Evolutionary conservation across 106 monocot genomes (phyloP), one percentile per base, ranked within the genome.

Genomic region (Dendrobium nobile): DNA sequence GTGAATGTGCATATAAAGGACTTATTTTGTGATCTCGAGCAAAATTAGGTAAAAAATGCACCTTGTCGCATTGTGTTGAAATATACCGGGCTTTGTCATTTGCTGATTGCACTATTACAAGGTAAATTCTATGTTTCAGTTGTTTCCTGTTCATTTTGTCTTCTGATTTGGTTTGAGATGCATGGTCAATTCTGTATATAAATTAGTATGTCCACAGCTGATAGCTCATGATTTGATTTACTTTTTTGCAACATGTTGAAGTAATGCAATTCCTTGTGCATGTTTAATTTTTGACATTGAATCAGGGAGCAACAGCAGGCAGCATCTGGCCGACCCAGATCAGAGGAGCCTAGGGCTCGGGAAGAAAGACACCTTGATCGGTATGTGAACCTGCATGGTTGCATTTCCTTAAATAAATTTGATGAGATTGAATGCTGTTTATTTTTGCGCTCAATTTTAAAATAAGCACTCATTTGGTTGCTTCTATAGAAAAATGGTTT

Each of bases 291-390:
- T 17, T 16, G 20, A 40, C 24, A 44, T 79, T 41, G 6, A 75
- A 79, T 58, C 89, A 92, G 94, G 89, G 94, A 95, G 27, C 91
- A 87, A 20, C 93, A 86, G 56, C 93, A 89, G 31, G n/a, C 55
- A 64, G 76, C 87, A 70, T 84, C 93, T 56, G 86, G 88, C 8
- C 86, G 75, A 16, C 81, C 82, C 13, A 88, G 89, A 84, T 89
- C 92, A 2, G 96, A 97, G 82, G 96, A 97, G 80, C 89, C 96
- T 61, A 94, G 89, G 78, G 79, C 73, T 37, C 86, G 90, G 41
- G 93, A 92, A 76, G 92, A 92, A 37, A 88, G 84, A 24, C 82
- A 84, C 64, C 77, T 81, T 37, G 96, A 93, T 19, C 75, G 93
- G 92, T 93, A 24, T 44, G 15, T 54, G 37, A 37, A 78, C 5